Evolutionary conservation across 2,329 filamentous ascomycete genomes (phyloP).

Genomic region (Ophiostoma montium): DNA sequence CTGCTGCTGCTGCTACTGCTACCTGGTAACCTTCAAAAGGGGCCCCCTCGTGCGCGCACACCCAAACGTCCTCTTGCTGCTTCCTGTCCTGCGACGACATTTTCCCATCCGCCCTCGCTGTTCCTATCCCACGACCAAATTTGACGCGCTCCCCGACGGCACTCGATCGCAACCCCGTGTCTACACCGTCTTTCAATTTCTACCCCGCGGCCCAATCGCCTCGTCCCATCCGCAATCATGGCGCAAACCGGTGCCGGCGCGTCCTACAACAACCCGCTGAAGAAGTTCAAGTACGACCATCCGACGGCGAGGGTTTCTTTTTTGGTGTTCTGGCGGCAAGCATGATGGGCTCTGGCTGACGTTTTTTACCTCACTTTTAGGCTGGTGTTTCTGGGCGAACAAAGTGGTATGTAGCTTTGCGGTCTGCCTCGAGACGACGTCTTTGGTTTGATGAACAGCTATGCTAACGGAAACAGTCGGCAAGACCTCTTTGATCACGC

Average conservation of each 20-base stretch:
- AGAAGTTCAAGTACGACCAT: conserved; percentile 91
- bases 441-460: background rate
- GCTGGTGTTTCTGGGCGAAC: conserved; percentile 93
- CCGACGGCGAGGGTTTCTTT: background rate
- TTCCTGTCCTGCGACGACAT: background rate
- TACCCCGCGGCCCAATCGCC: background rate
- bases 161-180: background rate
- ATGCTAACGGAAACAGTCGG: conserved; percentile 47
- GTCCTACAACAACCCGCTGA: conserved; percentile 96
- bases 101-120: background rate
- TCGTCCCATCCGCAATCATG: conserved; percentile 39
- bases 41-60: conserved; percentile 1
- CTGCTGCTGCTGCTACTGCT: no score
- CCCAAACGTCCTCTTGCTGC: background rate
- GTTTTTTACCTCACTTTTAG: conserved; percentile 30
- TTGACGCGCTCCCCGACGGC: background rate
- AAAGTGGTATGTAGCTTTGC: conserved; percentile 58
- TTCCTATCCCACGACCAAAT: background rate
- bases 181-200: background rate
- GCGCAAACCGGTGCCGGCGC: conserved; percentile 59
- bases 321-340: background rate
- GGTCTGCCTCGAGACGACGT: background rate
- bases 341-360: conserved; percentile 2
- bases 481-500: conserved; percentile 95
- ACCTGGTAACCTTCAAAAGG: background rate